These are phyloP conservation scores for Suaeda aralocaspica DNA, from an alignment of 148 eudicot genomes.

Conservation along the genomic window DNA sequence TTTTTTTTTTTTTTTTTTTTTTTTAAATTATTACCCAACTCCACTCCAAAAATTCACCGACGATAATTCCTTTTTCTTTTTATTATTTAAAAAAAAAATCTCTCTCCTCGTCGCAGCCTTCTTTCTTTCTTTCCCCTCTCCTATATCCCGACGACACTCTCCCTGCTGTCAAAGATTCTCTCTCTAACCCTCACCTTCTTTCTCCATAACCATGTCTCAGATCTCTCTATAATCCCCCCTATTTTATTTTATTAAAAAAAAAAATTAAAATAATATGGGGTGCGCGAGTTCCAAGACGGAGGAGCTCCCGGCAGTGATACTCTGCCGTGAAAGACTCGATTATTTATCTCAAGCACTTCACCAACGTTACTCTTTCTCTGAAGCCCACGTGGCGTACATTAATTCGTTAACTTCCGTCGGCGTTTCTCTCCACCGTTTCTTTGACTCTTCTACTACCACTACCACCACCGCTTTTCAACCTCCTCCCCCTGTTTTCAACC, in stretches of 20 bases:
- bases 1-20: too few relatives aligned
- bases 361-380: conserved; percentile 59
- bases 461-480: conserved; percentile 15
- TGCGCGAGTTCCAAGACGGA: conserved; percentile 76
- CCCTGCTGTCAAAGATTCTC: conserved; percentile 44
- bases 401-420: conserved; percentile 59
- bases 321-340: conserved; percentile 62
- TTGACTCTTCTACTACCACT: conserved; percentile 31
- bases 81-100: too few relatives aligned
- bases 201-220: conserved; percentile 2
- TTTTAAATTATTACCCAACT: neutral
- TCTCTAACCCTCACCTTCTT: conserved; percentile 14
- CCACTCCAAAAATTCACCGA: conserved; percentile 11
- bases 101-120: conserved; percentile 11
- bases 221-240: neutral
- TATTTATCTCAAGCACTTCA: conserved; percentile 53
- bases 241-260: neutral
- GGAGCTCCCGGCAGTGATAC: conserved; percentile 69
- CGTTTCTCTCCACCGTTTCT: conserved; percentile 48
- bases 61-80: conserved; percentile 6
- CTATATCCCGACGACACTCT: conserved; percentile 40
- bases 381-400: conserved; percentile 59
- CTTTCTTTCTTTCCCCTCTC: conserved; percentile 23
- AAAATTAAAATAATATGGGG: conserved; percentile 40
- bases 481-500: conserved; percentile 28